Percentiles rank a stretch among this genome's conserved stretches.
Evolutionary conservation across 208 protist genomes (phyloP).

Genomic region (Acanthamoeba culbertsoni): DNA sequence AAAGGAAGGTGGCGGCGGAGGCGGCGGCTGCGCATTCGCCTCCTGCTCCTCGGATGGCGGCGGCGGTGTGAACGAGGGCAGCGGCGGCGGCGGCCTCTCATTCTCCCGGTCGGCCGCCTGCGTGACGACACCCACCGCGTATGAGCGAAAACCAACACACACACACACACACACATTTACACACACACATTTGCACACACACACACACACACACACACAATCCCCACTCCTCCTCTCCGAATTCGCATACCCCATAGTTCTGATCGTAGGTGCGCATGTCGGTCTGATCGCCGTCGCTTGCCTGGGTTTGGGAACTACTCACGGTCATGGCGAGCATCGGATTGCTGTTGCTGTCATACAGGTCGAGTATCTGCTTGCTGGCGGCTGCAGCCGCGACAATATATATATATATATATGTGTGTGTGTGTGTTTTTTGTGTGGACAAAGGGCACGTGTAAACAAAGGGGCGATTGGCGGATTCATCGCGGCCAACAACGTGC

Average conservation of each 20-base stretch:
- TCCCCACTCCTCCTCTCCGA: no score
- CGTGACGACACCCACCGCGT: no score
- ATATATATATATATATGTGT: no score
- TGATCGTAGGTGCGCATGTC: constrained; percentile 35
- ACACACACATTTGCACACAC: no score
- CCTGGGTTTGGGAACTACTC: neutral
- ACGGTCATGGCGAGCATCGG: neutral
- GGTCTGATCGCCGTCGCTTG: constrained; percentile 1
- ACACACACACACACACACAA: no score
- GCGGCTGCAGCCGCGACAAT: constrained; percentile 68
- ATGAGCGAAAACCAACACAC: no score
- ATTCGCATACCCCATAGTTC: neutral
- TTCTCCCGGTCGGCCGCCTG: constrained; percentile 1
- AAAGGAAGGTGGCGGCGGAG: neutral
- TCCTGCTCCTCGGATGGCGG: neutral
- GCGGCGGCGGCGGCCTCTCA: neutral
- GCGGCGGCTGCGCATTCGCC: neutral
- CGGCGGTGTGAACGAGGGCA: neutral
- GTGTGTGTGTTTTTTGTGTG: no score
- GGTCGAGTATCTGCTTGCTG: constrained; percentile 71
- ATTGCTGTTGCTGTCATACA: constrained; percentile 62
- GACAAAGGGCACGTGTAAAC: no score
- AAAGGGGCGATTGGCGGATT: no score
- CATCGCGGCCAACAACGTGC: no score
- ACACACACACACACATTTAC: no score